Base-by-base conservation (phyloP, 2,329 filamentous ascomycete species). In the Ophiocordyceps camponoti-rufipedis region DNA sequence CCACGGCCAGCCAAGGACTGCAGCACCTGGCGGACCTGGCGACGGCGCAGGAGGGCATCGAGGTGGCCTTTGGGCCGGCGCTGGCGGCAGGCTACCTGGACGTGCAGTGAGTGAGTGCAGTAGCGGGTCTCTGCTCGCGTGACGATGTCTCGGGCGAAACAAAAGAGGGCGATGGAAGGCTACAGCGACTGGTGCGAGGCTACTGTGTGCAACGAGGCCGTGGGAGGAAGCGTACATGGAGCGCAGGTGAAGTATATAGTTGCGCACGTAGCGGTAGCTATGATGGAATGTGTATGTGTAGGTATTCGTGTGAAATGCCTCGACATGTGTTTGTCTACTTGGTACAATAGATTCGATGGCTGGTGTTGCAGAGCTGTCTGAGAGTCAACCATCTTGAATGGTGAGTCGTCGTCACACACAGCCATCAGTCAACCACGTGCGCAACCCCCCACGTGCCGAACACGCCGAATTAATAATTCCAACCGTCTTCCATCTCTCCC, bases 11-110 rank as follows among this genome's bases (percentile, higher is more conserved):
- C 55, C 71, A 67, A 49, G 70, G 72, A 32, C 61, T 82, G 44
- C 75, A 81, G 57, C 75, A 72, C 48, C 62, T 81, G 9, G 78
- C 75, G 8, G 74, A 81, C 51, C 53, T 73, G 43, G 70, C 70
- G 7, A 71, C 69, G 5, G 67, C 67, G 7, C 63, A 62, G 28
- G 60, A 63, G 47, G 57, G 56, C 18, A 54, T 58, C 18, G 61
- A 61, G 8, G 55, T 56, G 32, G 50, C 57, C 6, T 58, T 58
- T 48, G 59, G 57, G 12, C 55, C 56, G 9, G 58, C 59, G 9
- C 53, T 64, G 32, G 56, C 60, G 16, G 55, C 58, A 13, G 62
- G 62, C 28, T 64, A 64, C 47, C 54, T 64, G 28, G 58, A 62
- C 42, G 49, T 59, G 41, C 52, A 52, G n/a, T 59, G 50, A 47